phyloP scores from a whole-genome alignment of 805 yeast genomes.

The Candida xiaguanensis region DNA sequence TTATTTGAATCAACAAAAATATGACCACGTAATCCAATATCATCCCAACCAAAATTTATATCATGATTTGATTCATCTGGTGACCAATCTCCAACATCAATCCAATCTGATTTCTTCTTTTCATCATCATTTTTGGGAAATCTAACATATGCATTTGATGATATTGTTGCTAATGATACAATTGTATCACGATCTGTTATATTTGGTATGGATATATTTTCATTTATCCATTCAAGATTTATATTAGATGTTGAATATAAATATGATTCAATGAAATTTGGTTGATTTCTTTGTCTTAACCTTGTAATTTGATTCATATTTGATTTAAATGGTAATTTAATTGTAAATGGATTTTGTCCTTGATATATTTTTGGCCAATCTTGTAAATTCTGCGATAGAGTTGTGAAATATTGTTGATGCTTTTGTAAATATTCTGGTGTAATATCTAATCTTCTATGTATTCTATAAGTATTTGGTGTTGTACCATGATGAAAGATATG shows the following conservation, averaged over 20 bases:
- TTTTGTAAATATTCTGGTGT: slow-evolving; percentile 35
- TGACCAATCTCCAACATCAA: slow-evolving; percentile 57
- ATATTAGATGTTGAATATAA: slow-evolving; percentile 45
- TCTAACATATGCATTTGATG: slow-evolving; percentile 87
- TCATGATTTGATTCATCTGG: slow-evolving; percentile 55
- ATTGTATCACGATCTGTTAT: slow-evolving; percentile 71
- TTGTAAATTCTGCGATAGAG: slow-evolving; percentile 1
- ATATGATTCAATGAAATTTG: slow-evolving; percentile 65
- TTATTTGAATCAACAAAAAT: slow-evolving; percentile 63
- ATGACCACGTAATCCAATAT: slow-evolving; percentile 85
- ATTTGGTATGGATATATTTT: slow-evolving; percentile 61
- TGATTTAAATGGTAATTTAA: slow-evolving; percentile 26
- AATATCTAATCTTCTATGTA: slow-evolving; percentile 50
- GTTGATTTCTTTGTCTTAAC: slow-evolving; percentile 40
- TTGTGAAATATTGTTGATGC: slow-evolving; percentile 8
- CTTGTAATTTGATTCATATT: slow-evolving; percentile 19
- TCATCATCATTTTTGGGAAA: slow-evolving; percentile 55
- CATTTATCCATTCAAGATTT: slow-evolving; percentile 61
- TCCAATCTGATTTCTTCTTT: slow-evolving; percentile 71
- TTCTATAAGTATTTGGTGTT: slow-evolving; percentile 32
- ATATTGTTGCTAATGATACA: slow-evolving; percentile 73
- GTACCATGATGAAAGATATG: slow-evolving; percentile 65
- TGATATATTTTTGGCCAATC: slow-evolving; percentile 36
- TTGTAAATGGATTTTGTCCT: slow-evolving; percentile 39
- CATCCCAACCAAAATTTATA: slow-evolving; percentile 82